Conservation (phyloP, 2,329 filamentous ascomycete species). For the Pyricularia pennisetigena region DNA sequence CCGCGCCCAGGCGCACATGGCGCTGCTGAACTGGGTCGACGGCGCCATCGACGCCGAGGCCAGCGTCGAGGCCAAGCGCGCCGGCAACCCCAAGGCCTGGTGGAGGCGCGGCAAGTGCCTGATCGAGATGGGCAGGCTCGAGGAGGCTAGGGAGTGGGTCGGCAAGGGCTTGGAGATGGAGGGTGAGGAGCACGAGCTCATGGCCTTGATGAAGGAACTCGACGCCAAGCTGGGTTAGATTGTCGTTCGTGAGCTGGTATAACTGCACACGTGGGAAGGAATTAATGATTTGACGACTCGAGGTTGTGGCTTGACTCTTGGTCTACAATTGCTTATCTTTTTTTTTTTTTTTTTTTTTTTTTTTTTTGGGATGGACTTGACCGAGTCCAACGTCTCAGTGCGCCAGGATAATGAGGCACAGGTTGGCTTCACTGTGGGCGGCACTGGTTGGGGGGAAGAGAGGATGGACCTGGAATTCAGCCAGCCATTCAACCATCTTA, state of each 20-base stretch:
- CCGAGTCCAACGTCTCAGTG: background rate
- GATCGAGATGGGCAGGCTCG: conserved; percentile 78
- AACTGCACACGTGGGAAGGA: conserved; percentile 5
- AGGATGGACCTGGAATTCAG: background rate
- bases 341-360: too few species aligned
- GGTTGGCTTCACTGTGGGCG: background rate
- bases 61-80: conserved; percentile 77
- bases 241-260: background rate
- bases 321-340: too few species aligned
- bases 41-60: conserved; percentile 80
- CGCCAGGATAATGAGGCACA: background rate
- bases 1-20: conserved; percentile 84
- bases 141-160: conserved; percentile 76
- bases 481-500: background rate
- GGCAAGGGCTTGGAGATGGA: conserved; percentile 73
- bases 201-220: conserved; percentile 54
- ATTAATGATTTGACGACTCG: background rate
- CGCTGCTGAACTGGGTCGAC: conserved; percentile 70
- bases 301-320: background rate
- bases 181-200: conserved; percentile 56
- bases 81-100: conserved; percentile 90
- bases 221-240: conserved; percentile 22
- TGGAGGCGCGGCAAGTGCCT: conserved; percentile 80
- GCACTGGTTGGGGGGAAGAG: background rate
- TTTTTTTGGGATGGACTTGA: too few species aligned